Evolutionary conservation across 345 rosid genomes (phyloP), one percentile per base, ranked within the genome.

Genomic region (Physaria fendleri): DNA sequence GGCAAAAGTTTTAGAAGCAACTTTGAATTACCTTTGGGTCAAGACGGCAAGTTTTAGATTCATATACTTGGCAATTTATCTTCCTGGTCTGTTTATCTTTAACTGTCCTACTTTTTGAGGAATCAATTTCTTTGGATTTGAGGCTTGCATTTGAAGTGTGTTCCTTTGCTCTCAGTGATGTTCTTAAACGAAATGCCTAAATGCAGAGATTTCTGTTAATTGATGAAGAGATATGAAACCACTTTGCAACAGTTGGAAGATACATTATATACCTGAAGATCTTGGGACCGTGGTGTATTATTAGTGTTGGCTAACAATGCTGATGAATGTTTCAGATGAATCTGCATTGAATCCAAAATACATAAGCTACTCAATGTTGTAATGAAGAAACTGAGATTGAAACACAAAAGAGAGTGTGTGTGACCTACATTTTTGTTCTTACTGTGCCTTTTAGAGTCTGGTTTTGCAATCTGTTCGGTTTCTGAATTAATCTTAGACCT

Each of bases 161-260:
- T 53, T 69, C 57, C 10, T 54, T 62, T 37, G 68, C 62, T 61
- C 63, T 61, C 50, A 37, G 42, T 22, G 56, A 20, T 28, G 73
- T 53, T 45, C 63, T 53, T 46, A 62, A 16, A 48, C 50, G 45
- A 69, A 53, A 69, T n/a, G 22, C 56, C 73, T 68, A n/a, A n/a
- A 43, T 22, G 32, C 38, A 60, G 9, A 43, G 27, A 20, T 4
- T 14, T 25, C 14, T 68, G 37, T 59, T 44, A 57, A 0, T 27
- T 24, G 15, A 35, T 32, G 24, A 1, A 40, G 6, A 15, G 2
- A n/a, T 40, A 46, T 24, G 1, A 55, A 44, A 0, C 4, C 20
- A 50, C 54, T 58, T 14, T 13, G 17, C 35, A 33, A 6, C 52
- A 23, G 32, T 24, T 0, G 23, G 42, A 34, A 43, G 15, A 44